Evolutionary conservation across 2,329 filamentous ascomycete species (phyloP), one percentile per base, ranked within the genome.

Genomic region (Cladophialophora yegresii): DNA sequence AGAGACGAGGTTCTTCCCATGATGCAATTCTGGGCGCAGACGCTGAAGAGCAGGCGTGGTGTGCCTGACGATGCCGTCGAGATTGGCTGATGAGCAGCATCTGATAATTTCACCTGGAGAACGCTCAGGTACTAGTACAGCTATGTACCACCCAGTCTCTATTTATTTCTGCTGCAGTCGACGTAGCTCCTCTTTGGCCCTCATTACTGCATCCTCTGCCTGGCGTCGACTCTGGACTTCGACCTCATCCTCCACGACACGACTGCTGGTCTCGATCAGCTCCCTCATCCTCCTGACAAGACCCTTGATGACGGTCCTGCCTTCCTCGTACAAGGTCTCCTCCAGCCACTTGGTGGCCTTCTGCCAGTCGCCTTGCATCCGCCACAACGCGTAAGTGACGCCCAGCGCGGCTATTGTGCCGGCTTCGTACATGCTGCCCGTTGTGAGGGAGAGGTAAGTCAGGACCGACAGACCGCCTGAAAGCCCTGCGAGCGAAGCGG

Each of bases 1-100:
- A 83, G 89, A 59, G 92, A 96, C 10, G 93, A 98, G 81, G 93
- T 96, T 84, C 74, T 93, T 72, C 92, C 93, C 0, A 84, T 97
- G 65, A 97, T 97, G 92, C 86, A 89, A 73, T 97, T 88, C 75
- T 84, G 81, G 70, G 78, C 77, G 23, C 72, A 77, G 40, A 71
- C 77, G 55, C 69, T 81, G 64, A 73, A 75, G 63, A 81, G 79
- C 72, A 73, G 75, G 63, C 73, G 76, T 59, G 79, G 79, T 33
- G 78, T 81, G 47, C 80, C 78, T 0, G 78, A 79, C 67, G 80
- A 77, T 2, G 78, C 77, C 71, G 71, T 81, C 40, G 79, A 81
- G 68, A 71, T 81, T 36, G 64, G 36, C 58, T 67, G 55, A 61
- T 67, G 55, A 61, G 28, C 10, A 30, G 5, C 51, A 54, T 54